Conservation (phyloP, 2,329 filamentous ascomycete species). For the Fusarium sp. region DNA sequence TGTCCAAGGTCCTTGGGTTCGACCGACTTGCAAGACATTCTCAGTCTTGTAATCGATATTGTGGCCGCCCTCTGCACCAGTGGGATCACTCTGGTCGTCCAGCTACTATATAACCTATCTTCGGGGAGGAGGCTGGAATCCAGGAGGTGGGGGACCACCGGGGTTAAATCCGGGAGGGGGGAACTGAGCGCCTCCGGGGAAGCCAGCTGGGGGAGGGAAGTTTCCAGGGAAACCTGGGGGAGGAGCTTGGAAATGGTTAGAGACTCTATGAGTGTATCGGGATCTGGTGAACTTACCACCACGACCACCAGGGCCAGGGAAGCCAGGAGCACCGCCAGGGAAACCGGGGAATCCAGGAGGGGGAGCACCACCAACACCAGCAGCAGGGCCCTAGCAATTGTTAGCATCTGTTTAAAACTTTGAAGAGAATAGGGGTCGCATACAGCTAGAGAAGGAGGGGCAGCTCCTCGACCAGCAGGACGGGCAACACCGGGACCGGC, state of each 20-base stretch:
- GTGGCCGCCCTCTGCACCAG: constrained; percentile 41
- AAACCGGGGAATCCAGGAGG: constrained; percentile 69
- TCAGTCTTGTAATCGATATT: constrained; percentile 41
- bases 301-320: constrained; percentile 59
- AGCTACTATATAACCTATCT: constrained; percentile 56
- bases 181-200: constrained; percentile 57
- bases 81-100: constrained; percentile 37
- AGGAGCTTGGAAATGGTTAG: constrained; percentile 55
- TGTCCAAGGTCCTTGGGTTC: constrained; percentile 26
- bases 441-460: constrained; percentile 81
- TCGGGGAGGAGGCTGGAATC: constrained; percentile 79
- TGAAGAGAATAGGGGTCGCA: constrained; percentile 36
- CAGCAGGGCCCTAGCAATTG: constrained; percentile 74
- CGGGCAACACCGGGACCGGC: constrained; percentile 90
- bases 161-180: constrained; percentile 65
- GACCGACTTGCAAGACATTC: constrained; percentile 37
- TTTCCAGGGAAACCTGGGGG: constrained; percentile 59
- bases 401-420: constrained; percentile 29
- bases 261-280: constrained; percentile 2
- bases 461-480: constrained; percentile 85
- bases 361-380: constrained; percentile 80
- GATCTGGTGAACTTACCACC: constrained; percentile 60
- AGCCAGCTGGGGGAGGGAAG: constrained; percentile 57
- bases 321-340: constrained; percentile 63
- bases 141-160: constrained; percentile 68